Evolutionary conservation across 352 stramenopile species (phyloP).

Genomic region (Phytophthora nicotianae): DNA sequence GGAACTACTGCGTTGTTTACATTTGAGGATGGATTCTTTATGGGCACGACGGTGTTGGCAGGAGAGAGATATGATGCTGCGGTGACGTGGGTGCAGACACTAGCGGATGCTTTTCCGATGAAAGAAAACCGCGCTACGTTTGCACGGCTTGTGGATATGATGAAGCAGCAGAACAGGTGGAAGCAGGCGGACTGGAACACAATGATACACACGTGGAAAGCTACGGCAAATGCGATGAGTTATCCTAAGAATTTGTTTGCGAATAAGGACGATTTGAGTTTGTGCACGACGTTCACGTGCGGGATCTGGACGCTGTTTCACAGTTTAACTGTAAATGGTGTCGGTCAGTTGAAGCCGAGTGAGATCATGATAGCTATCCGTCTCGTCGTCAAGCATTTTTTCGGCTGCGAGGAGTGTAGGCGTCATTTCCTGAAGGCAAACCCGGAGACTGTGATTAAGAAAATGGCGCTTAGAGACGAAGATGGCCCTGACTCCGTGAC

Average conservation of each 20-base stretch:
- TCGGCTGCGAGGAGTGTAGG: slow-evolving; percentile 75
- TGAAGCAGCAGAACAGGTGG: slow-evolving; percentile 47
- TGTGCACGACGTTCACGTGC: slow-evolving; percentile 81
- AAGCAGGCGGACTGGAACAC: slow-evolving; percentile 53
- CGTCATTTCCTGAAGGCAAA: slow-evolving; percentile 74
- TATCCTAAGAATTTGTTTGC: slow-evolving; percentile 67
- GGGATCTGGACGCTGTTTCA: slow-evolving; percentile 83
- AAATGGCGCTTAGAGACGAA: slow-evolving; percentile 42
- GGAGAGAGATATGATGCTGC: slow-evolving; percentile 62
- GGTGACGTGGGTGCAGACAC: slow-evolving; percentile 60
- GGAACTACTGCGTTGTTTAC: slow-evolving; percentile 60
- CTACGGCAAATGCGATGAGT: slow-evolving; percentile 40
- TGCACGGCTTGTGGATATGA: slow-evolving; percentile 40
- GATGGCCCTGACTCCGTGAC: slow-evolving; percentile 47
- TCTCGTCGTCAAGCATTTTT: slow-evolving; percentile 76
- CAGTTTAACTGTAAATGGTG: slow-evolving; percentile 51
- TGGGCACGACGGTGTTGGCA: slow-evolving; percentile 56
- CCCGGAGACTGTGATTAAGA: slow-evolving; percentile 47
- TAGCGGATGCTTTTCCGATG: slow-evolving; percentile 62
- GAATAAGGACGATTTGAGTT: slow-evolving; percentile 44
- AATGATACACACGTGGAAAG: slow-evolving; percentile 62
- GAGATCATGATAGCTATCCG: slow-evolving; percentile 64
- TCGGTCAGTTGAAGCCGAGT: slow-evolving; percentile 44
- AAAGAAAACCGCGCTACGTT: slow-evolving; percentile 62
- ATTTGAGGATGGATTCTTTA: slow-evolving; percentile 75